Evolutionary conservation across 768 basidiomycete species (phyloP), one percentile per base, ranked within the genome.

Genomic region (Tephrocybe rancida): DNA sequence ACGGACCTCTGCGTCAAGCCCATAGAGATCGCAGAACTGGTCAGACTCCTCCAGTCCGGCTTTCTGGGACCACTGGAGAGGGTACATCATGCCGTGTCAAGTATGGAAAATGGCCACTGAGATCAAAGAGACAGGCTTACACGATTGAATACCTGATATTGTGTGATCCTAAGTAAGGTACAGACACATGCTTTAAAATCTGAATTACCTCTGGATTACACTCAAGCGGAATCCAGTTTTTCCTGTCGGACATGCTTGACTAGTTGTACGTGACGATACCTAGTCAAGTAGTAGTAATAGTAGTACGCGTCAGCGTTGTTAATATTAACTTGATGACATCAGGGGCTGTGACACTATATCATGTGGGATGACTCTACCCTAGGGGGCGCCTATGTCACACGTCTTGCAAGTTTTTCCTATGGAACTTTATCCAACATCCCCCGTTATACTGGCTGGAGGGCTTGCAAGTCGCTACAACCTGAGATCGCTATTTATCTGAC

Each of bases 361-460:
- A n/a, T n/a, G n/a, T n/a, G n/a, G n/a, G n/a, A n/a, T n/a, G n/a
- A n/a, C n/a, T n/a, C n/a, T n/a, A n/a, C n/a, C n/a, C n/a, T n/a
- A n/a, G n/a, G n/a, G n/a, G n/a, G n/a, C n/a, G n/a, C n/a, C n/a
- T n/a, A n/a, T n/a, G n/a, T 32, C 30, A 32, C 30, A 32, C 30
- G 13, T 32, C 13, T 32, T 32, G 6, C 6, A 32, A 7, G 7
- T 7, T 32, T 32, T 7, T 32, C 30, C 26, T 32, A 52, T 59
- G 55, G 30, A 47, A 3, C 30, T 55, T 21, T 61, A 55, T 39
- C 51, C 44, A 18, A 34, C 35, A 18, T 58, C 62, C 5, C 58
- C 56, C 13, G 60, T 54, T 42, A 57, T 78, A 10, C 62, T 80
- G 24, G 80, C 81, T 60, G 81, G 79, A 14, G 79, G 80, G 25